Conservation (phyloP, 768 basidiomycete species). For the Pholiota conissans region DNA sequence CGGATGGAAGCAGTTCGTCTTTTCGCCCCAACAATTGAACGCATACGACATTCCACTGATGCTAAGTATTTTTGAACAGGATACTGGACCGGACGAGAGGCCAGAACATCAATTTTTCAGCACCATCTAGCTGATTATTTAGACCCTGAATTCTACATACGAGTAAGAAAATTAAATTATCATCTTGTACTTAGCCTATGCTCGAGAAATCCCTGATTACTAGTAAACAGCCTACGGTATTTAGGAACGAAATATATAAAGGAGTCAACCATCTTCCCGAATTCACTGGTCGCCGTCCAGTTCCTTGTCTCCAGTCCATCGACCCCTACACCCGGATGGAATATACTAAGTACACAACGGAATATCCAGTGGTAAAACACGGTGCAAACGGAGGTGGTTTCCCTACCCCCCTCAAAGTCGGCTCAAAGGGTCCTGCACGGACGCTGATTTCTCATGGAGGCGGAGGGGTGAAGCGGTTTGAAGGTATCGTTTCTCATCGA, state of each 20-base stretch:
- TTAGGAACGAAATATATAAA: background rate
- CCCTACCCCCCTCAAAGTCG: background rate
- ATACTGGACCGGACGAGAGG: background rate
- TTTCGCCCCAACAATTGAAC: background rate
- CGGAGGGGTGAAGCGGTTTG: background rate
- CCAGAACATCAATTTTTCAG: background rate
- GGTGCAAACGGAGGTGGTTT: background rate
- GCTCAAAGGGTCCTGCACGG: background rate
- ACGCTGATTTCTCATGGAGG: background rate
- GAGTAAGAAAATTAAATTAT: background rate
- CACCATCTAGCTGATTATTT: background rate
- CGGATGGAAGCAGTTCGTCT: background rate
- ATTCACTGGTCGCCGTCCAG: background rate
- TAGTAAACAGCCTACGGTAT: background rate
- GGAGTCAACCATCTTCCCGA: background rate
- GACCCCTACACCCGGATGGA: background rate
- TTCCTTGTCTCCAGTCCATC: background rate
- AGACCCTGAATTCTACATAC: background rate
- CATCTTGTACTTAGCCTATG: background rate
- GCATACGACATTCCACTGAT: background rate
- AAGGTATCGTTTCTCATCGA: background rate
- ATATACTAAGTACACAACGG: background rate
- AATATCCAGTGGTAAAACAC: background rate
- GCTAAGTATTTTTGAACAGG: background rate
- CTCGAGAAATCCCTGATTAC: background rate